Base-by-base conservation (phyloP, 805 yeast species). In the Ogataea haglerorum region DNA sequence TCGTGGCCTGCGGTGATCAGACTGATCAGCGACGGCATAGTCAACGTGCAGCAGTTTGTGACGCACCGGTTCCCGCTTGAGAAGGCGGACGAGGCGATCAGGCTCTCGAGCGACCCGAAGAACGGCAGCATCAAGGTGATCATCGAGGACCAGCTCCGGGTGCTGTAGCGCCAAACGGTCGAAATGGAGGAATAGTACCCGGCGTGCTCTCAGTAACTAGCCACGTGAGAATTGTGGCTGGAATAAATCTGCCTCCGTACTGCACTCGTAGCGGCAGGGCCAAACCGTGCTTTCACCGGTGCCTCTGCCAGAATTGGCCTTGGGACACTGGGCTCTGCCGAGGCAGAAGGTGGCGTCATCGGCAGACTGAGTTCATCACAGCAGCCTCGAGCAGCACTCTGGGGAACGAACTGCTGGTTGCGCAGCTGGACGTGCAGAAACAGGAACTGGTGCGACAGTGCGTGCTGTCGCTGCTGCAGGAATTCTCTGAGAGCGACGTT, bases 281-380 rank as follows among this genome's bases (percentile, higher is more conserved):
- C 10, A 52, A 36, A 46, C 42, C 10, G 42, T 53, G n/a, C 45
- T 53, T 22, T 53, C 38, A 64, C 76, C n/a, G 77, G 76, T 9
- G 76, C 76, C 6, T 67, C 73, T 21, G 63, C 73, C 2, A 76
- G 77, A 18, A 72, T 72, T 42, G 77, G 77, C 2, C 68, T 64
- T 23, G 73, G 73, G 26, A 69, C 73, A 16, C 76, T 75, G 18
- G 58, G 55, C 40, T 17, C 76, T 12, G 61, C 59, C 16, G 86
- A 88, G 12, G 71, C 91, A 16, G 69, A 76, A 34, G 95, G 95
- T 23, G 61, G 81, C 10, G 59, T 84, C 52, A 49, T 72, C 27
- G 86, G 80, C 6, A 77, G 77, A 45, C 63, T 86, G 36, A 18
- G 68, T 63, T 10, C 4, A 60, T 82, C 40, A 68, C 79, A 46